These are phyloP conservation scores for Marchantia polymorpha DNA, from an alignment of 225 moss, liverwort and hornwort genomes.

Conservation along the genomic window DNA sequence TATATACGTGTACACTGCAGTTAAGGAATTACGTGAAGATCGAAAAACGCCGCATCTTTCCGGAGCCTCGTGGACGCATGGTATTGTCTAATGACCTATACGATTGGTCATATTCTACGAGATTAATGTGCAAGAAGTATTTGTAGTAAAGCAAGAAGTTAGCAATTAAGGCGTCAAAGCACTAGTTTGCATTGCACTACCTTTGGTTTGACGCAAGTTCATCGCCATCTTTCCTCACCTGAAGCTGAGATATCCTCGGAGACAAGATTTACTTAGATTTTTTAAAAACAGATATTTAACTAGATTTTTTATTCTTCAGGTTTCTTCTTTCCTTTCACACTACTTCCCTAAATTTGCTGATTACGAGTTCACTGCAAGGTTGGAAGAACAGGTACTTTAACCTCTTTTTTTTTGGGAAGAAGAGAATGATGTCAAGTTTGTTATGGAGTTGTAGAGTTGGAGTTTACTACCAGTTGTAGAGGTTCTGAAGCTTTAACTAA, in stretches of 20 bases:
- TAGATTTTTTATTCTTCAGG: constrained; percentile 46
- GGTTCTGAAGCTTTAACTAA: background rate
- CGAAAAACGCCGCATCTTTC: constrained; percentile 78
- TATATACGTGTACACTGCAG: constrained; percentile 42
- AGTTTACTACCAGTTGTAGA: too few species aligned
- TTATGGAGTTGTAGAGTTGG: background rate
- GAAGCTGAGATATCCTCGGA: too few species aligned
- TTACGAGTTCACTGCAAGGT: constrained; percentile 82
- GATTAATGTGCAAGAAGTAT: background rate
- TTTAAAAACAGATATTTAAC: background rate
- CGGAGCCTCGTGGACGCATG: constrained; percentile 88
- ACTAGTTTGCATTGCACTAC: background rate
- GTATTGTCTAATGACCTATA: constrained; percentile 33
- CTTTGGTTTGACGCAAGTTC: background rate
- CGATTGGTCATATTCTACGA: background rate
- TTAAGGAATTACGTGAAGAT: constrained; percentile 77
- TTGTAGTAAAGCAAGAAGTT: too few species aligned
- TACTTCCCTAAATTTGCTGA: constrained; percentile 87
- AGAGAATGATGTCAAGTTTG: background rate
- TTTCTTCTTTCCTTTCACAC: constrained; percentile 71
- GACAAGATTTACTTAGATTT: too few species aligned
- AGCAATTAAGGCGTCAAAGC: too few species aligned
- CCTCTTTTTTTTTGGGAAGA: background rate
- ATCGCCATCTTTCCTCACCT: background rate
- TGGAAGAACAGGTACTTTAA: constrained; percentile 74